Evolutionary conservation across 352 stramenopile species (phyloP), one percentile per base, ranked within the genome.

Genomic region (Achlya hypogyna): DNA sequence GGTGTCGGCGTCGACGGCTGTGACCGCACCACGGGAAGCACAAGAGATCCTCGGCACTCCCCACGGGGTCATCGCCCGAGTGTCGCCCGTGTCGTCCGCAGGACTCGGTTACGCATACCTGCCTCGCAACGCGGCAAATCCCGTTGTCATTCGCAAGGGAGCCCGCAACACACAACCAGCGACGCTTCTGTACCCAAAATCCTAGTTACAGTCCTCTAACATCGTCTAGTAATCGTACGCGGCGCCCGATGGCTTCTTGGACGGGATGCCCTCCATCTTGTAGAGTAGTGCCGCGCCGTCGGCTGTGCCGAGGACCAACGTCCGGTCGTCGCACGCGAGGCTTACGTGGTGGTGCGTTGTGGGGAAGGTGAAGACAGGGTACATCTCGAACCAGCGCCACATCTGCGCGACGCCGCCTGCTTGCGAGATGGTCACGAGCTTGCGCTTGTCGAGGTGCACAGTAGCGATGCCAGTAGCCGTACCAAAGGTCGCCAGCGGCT

Each of bases 401-500:
- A 93, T 49, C 20, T 81, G 82, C 43, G 81, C 86, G 81, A 92
- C 84, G 74, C 91, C 91, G 65, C 81, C 82, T 12, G 74, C 79
- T 16, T 76, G 65, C 27, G 86, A 93, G 27, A 93, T 81, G 28
- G 76, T 92, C 69, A 95, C 75, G 58, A 95, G 71, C 72, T 95
- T 95, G 45, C 84, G 84, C 71, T 86, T 93, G 67, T 95, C 86
- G 69, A 93, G 93, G 53, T 93, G 79, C 35, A 95, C 65, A 5
- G 77, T 77, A 49, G 84, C 85, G 20, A 93, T 71, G 34, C 84
- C 86, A 27, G 78, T 72, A 4, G 65, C 65, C 69, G 78, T 91
- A 63, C 84, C 93, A 74, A 95, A 95, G 54, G 84, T 88, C 69
- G 79, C 90, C 35, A 95, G 69, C 14, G 86, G 75, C 63, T 95